Evolutionary conservation across 805 yeast genomes (phyloP), one percentile per base, ranked within the genome.

Genomic region (Ogataea zsoltii): DNA sequence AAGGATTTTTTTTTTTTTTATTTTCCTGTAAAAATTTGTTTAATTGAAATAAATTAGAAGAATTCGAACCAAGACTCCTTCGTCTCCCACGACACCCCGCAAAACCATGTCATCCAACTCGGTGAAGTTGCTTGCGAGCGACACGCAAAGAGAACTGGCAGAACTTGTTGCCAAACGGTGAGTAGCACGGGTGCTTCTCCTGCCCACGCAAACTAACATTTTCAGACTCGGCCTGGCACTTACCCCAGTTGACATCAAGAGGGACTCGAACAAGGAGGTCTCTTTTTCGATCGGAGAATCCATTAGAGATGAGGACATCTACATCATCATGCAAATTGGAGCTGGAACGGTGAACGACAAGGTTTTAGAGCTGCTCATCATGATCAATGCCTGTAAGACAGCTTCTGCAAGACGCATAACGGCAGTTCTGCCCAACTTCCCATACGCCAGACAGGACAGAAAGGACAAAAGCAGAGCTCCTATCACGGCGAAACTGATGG

Each of bases 401-500:
- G 94, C 94, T 9, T 81, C 88, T 43, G 94, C 92, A 15, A 77
- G 94, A 62, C 76, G 89, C 62, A 83, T 87, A 62, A 85, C 92
- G 2, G 94, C 88, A 6, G 87, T 87, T 14, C 76, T 87, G 53
- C 94, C 95, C 42, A 85, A 82, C 62, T 87, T 85, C 66, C 91
- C 91, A 10, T 87, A 87, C 56, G 94, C 94, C n/a, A 79, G 95
- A 71, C 95, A 87, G 65, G 95, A 87, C 63, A 76, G 88, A 63
- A 87, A 87, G 68, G 95, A 87, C 63, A 87, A 87, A 62, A 79
- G 86, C 43, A 76, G 95, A 65, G 94, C 94, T 14, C 92, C 92
- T 42, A 85, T 87, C 53, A 85, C 94, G 13, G 94, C 94, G 36
- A 87, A 87, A 65, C 73, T 87, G 52, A 82, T 87, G 78, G 94